A percentile compares a stretch with the other conserved stretches of the same genome.
Evolutionary conservation across 257 asterid genomes (phyloP).

Genomic region (Primulina huaijiensis): DNA sequence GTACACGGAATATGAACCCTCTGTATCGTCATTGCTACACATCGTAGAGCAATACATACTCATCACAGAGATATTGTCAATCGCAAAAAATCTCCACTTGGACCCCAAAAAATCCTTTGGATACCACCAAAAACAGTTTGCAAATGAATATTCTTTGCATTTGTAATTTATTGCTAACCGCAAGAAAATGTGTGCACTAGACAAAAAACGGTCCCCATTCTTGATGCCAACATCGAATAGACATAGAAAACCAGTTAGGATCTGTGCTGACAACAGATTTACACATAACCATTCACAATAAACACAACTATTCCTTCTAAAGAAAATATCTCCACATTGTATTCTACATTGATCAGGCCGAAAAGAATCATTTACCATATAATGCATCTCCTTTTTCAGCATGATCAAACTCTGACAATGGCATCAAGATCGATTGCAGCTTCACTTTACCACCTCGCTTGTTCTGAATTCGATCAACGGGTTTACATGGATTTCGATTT

Average conservation of each 20-base stretch:
- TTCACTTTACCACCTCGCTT: slow-evolving; percentile 74
- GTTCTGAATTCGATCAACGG: slow-evolving; percentile 35
- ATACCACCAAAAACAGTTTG: slow-evolving; percentile 25
- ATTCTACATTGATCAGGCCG: background rate
- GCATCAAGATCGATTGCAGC: slow-evolving; percentile 67
- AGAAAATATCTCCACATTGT: slow-evolving; percentile 11
- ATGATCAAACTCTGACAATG: slow-evolving; percentile 67
- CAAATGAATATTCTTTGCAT: slow-evolving; percentile 8
- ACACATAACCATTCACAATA: slow-evolving; percentile 29
- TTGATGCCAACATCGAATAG: slow-evolving; percentile 29
- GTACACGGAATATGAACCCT: too few relatives aligned
- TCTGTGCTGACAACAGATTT: slow-evolving; percentile 4
- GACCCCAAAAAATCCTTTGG: slow-evolving; percentile 4
- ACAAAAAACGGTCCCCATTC: slow-evolving; percentile 36
- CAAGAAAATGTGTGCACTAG: slow-evolving; percentile 24
- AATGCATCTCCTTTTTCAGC: slow-evolving; percentile 81
- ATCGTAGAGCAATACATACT: background rate
- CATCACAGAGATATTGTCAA: background rate
- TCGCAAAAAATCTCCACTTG: background rate
- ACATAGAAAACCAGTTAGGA: slow-evolving; percentile 15
- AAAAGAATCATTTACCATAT: slow-evolving; percentile 44
- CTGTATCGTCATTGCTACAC: background rate
- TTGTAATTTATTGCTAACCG: slow-evolving; percentile 22
- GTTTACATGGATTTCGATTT: background rate
- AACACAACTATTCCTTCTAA: slow-evolving; percentile 12